These are phyloP conservation scores for Nakataea oryzae DNA, from an alignment of 2,329 filamentous ascomycete species.

Conservation along the genomic window DNA sequence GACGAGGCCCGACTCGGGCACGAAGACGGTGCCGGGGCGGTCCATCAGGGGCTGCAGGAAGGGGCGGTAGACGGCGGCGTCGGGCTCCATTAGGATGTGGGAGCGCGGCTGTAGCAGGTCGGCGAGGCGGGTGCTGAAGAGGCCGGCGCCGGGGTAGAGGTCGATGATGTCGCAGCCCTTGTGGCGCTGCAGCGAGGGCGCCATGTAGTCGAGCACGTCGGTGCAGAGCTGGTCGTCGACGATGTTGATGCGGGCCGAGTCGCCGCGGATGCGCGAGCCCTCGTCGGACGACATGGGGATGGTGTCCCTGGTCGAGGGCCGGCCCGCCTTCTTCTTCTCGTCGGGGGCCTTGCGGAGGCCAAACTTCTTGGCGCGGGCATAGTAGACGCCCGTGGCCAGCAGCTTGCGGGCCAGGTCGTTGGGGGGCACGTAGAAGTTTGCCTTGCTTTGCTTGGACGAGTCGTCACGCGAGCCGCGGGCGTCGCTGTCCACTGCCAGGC, in stretches of 20 bases:
- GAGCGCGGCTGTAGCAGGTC: slow-evolving; percentile 64
- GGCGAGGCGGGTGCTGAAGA: slow-evolving; percentile 72
- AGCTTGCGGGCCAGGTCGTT: slow-evolving; percentile 12
- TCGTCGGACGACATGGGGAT: neutral
- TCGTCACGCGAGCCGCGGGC: no score
- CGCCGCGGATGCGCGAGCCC: slow-evolving; percentile 12
- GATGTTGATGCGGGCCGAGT: slow-evolving; percentile 39
- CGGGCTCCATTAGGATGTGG: slow-evolving; percentile 75
- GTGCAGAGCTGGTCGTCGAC: slow-evolving; percentile 46
- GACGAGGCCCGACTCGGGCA: slow-evolving; percentile 47
- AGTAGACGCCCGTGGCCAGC: slow-evolving; percentile 9
- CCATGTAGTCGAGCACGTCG: slow-evolving; percentile 61
- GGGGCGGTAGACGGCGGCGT: slow-evolving; percentile 43
- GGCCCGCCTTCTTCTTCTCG: neutral
- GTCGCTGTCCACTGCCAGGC: neutral
- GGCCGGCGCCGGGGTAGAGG: slow-evolving; percentile 67
- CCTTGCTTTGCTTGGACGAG: neutral
- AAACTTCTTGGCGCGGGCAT: no score
- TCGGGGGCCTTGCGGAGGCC: neutral
- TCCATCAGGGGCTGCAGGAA: slow-evolving; percentile 50
- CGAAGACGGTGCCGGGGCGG: slow-evolving; percentile 34
- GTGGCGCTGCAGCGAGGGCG: slow-evolving; percentile 56
- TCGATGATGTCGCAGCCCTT: slow-evolving; percentile 78
- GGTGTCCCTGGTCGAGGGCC: neutral
- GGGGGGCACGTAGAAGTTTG: slow-evolving; percentile 1